A percentile compares a stretch with the other conserved stretches of the same genome.
phyloP scores from a whole-genome alignment of 2,329 filamentous ascomycete genomes.

The Aspergillus pseudotamarii region DNA sequence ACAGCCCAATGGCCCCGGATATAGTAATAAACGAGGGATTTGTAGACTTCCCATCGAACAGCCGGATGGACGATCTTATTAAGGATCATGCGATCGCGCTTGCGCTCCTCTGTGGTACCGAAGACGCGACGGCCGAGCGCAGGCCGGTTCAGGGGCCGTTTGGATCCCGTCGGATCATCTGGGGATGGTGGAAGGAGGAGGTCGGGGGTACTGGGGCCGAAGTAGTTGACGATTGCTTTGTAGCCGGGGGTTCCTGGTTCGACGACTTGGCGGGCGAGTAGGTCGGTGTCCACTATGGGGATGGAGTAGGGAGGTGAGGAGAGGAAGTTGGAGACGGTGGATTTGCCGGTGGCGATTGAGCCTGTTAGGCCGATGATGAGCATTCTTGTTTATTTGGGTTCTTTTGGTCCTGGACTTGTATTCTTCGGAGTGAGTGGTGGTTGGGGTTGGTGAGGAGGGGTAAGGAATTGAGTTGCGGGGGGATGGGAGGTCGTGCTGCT shows the following conservation, averaged over 20 bases:
- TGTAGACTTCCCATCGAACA: constrained; percentile 80
- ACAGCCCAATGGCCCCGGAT: constrained; percentile 80
- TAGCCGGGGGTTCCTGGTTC: constrained; percentile 88
- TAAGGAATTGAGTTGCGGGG: background rate
- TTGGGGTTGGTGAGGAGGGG: background rate
- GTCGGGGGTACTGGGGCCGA: constrained; percentile 80
- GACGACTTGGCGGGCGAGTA: constrained; percentile 89
- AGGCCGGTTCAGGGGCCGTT: constrained; percentile 75
- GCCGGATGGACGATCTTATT: constrained; percentile 94
- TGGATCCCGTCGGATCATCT: constrained; percentile 34
- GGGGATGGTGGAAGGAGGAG: constrained; percentile 66
- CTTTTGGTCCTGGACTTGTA: background rate
- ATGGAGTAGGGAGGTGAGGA: constrained; percentile 78
- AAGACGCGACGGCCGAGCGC: constrained; percentile 86
- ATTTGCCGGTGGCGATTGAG: constrained; percentile 97
- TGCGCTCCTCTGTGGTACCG: constrained; percentile 71
- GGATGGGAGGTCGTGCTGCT: background rate
- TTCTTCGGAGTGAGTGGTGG: background rate
- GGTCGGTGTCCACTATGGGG: constrained; percentile 90
- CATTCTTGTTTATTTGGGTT: constrained; percentile 57
- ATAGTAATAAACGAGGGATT: constrained; percentile 71
- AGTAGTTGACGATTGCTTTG: constrained; percentile 77
- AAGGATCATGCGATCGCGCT: constrained; percentile 72
- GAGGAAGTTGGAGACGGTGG: constrained; percentile 85
- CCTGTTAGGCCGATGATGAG: constrained; percentile 94